Evolutionary conservation across 2,329 filamentous ascomycete species (phyloP), one percentile per base, ranked within the genome.

Genomic region (Aspergillus clavatus): DNA sequence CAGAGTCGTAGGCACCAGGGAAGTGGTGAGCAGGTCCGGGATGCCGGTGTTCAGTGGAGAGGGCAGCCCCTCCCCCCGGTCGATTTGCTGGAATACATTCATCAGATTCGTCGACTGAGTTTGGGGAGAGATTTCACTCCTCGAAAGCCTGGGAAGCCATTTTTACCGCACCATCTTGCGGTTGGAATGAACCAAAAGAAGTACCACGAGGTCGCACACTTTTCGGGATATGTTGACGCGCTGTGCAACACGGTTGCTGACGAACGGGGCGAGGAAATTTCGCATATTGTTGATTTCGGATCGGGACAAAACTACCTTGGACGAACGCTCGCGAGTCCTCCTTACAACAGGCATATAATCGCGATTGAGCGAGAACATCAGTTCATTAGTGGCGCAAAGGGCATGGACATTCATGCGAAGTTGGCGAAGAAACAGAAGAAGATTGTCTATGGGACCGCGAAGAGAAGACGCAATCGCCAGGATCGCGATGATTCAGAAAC

Each of bases 161-260:
- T 54, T 65, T 60, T 95, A 18, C 82, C 88, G 2, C 78, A 81
- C 39, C 79, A 84, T 55, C 80, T 95, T 12, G 80, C 87, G 0
- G 79, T 95, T 11, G 93, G 93, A 3, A 98, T 98, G 93, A 95
- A 89, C 51, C 81, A 86, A 14, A 98, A 98, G 67, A 98, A 98
- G 69, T 78, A 88, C 1, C 93, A 98, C 61, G 93, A 98, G 71
- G 93, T 97, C 24, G 80, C 83, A 48, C 83, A 93, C 61, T 96
- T 97, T 61, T 86, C 91, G n/a, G 79, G 80, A 51, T 97, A 91
- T 58, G 80, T 97, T 42, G 79, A 88, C 43, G 76, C 79, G 22
- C 77, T 95, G 19, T 76, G 79, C 3, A 62, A 72, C 2, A 71
- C 79, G 1, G 77, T 84, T 33, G 72, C 74, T 0, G 68, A 74